phyloP scores from a whole-genome alignment of 164 flowering plant genomes.

The Kingdonia uniflora region DNA sequence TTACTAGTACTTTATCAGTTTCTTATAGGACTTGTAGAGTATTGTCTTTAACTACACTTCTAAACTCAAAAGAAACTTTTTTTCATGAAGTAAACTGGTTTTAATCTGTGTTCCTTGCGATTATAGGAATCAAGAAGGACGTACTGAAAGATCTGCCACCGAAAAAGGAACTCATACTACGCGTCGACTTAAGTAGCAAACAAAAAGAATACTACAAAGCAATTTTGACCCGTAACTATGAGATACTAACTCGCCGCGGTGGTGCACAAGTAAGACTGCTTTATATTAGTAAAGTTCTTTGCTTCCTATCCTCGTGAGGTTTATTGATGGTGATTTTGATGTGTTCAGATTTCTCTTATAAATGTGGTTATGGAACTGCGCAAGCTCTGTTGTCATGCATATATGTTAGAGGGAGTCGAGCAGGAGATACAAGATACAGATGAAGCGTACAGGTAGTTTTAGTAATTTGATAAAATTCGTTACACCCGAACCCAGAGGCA shows the following conservation, averaged over 20 bases:
- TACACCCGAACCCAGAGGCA: too few relatives aligned
- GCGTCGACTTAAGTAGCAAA: slow-evolving; percentile 86
- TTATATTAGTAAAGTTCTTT: neutral
- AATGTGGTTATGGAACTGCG: slow-evolving; percentile 99
- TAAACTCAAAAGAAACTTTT: neutral
- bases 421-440: slow-evolving; percentile 52
- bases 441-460: slow-evolving; percentile 61
- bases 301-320: neutral
- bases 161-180: slow-evolving; percentile 91
- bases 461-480: too few relatives aligned
- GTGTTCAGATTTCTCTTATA: slow-evolving; percentile 74
- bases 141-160: slow-evolving; percentile 98
- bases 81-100: neutral
- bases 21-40: too few relatives aligned
- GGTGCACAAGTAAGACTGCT: slow-evolving; percentile 62
- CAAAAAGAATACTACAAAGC: slow-evolving; percentile 97
- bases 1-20: too few relatives aligned
- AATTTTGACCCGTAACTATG: slow-evolving; percentile 91
- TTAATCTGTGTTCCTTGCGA: slow-evolving; percentile 2
- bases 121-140: slow-evolving; percentile 93
- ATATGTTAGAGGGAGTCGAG: slow-evolving; percentile 92
- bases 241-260: slow-evolving; percentile 73
- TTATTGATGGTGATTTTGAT: slow-evolving; percentile 2
- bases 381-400: slow-evolving; percentile 93
- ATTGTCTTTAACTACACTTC: too few relatives aligned